Evolutionary conservation across 2,329 filamentous ascomycete genomes (phyloP).

Genomic region (Stemphylium beticola): DNA sequence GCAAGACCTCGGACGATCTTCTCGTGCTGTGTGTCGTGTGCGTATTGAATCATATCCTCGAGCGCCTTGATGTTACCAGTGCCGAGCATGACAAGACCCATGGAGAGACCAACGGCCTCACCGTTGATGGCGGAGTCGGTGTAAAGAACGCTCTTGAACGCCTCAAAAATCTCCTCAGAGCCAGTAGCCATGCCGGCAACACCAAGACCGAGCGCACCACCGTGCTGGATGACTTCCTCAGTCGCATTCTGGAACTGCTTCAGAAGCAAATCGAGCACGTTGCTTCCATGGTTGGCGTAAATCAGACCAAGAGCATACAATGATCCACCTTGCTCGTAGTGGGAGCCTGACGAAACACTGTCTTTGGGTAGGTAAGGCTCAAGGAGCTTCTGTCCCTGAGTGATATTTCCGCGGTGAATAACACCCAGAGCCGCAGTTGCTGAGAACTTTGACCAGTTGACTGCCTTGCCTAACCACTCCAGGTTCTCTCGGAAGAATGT

Average conservation of each 20-base stretch:
- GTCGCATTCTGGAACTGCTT: conserved; percentile 75
- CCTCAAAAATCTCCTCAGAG: conserved; percentile 87
- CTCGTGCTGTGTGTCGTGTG: conserved; percentile 97
- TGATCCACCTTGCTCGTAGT: conserved; percentile 95
- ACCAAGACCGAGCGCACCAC: conserved; percentile 91
- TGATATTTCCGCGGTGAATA: conserved; percentile 93
- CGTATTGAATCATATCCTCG: conserved; percentile 97
- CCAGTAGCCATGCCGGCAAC: conserved; percentile 98
- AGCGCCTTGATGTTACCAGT: conserved; percentile 94
- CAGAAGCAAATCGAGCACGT: conserved; percentile 81
- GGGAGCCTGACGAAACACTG: conserved; percentile 75
- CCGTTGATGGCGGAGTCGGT: conserved; percentile 95
- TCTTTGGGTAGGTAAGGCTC: conserved; percentile 91
- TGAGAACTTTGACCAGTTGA: conserved; percentile 99
- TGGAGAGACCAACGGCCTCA: conserved; percentile 91
- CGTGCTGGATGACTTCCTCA: conserved; percentile 95
- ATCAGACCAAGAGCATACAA: conserved; percentile 95
- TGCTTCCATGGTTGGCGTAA: conserved; percentile 94
- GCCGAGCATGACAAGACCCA: conserved; percentile 98
- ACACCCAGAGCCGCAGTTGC: conserved; percentile 95
- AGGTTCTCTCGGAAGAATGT: conserved; percentile 98
- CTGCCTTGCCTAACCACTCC: conserved; percentile 96
- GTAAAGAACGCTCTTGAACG: conserved; percentile 86
- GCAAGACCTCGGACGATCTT: conserved; percentile 97
- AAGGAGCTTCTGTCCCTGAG: conserved; percentile 89